Evolutionary conservation across 2,329 filamentous ascomycete species (phyloP).

Genomic region (Chaetomiaceae sp.): DNA sequence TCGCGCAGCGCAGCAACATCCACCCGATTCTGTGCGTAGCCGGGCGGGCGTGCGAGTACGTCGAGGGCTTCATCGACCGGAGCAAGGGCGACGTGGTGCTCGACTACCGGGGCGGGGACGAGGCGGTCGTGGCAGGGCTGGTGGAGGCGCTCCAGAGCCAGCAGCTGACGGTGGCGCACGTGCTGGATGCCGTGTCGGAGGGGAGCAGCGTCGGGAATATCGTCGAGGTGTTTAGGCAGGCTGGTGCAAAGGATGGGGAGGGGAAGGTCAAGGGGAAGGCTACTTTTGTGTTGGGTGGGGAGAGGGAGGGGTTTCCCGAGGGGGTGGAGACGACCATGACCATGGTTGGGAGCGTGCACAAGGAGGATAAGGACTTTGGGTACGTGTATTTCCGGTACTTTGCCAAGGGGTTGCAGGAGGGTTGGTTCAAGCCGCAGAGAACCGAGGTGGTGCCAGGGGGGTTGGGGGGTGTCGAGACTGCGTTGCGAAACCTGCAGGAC

Average conservation of each 20-base stretch:
- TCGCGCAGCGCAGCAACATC: conserved; percentile 50
- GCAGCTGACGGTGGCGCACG: conserved; percentile 43
- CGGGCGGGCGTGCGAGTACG: conserved; percentile 46
- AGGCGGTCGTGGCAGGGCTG: conserved; percentile 43
- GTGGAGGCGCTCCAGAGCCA: conserved; percentile 37
- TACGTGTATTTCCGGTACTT: conserved; percentile 33
- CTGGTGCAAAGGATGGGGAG: neutral
- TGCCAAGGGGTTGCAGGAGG: conserved; percentile 40
- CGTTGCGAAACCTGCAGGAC: conserved; percentile 49
- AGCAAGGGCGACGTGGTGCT: conserved; percentile 2
- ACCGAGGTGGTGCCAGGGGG: conserved; percentile 47
- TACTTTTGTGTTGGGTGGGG: conserved; percentile 35
- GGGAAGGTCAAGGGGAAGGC: conserved; percentile 31
- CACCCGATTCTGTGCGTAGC: conserved; percentile 59
- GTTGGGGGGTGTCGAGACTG: conserved; percentile 28
- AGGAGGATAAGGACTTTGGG: conserved; percentile 32
- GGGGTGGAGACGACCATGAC: conserved; percentile 23
- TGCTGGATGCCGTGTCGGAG: conserved; percentile 55
- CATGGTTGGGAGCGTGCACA: conserved; percentile 30
- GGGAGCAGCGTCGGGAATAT: conserved; percentile 44
- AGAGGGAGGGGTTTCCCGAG: conserved; percentile 28
- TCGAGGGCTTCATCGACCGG: conserved; percentile 54
- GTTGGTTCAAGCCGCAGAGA: conserved; percentile 45
- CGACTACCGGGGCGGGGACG: conserved; percentile 50
- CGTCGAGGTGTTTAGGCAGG: conserved; percentile 36